Conservation (phyloP, 805 yeast genomes). For the Candida broadrunensis region DNA sequence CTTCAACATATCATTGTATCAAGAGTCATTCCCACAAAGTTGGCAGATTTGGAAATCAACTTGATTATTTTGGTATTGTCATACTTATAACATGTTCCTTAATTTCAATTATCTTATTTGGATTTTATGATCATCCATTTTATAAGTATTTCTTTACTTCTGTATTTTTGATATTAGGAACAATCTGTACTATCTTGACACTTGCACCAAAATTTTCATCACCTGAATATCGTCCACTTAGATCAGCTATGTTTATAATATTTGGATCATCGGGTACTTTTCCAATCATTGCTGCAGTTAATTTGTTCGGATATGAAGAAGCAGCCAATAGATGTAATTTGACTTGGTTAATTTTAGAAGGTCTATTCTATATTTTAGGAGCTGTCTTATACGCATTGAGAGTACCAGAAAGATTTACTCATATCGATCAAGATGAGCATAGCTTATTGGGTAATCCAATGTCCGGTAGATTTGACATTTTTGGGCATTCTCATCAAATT, state of each 20-base stretch:
- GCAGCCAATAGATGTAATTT: conserved; percentile 53
- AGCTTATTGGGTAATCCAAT: conserved; percentile 9
- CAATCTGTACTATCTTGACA: conserved; percentile 60
- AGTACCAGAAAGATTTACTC: conserved; percentile 65
- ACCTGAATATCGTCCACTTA: conserved; percentile 66
- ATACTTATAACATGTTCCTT: conserved; percentile 64
- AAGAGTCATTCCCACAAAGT: conserved; percentile 63
- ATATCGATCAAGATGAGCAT: conserved; percentile 18
- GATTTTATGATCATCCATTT: conserved; percentile 41
- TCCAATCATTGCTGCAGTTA: conserved; percentile 60
- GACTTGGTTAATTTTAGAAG: conserved; percentile 66
- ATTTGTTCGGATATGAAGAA: conserved; percentile 46
- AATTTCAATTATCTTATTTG: conserved; percentile 39
- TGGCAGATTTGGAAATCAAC: conserved; percentile 57
- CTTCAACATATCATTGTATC: conserved; percentile 64
- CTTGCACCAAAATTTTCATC: conserved; percentile 65
- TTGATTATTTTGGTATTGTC: conserved; percentile 76
- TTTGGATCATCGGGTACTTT: conserved; percentile 78
- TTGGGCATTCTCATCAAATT: conserved; percentile 84
- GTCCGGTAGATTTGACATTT: conserved; percentile 50
- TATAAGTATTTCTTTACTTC: conserved; percentile 37
- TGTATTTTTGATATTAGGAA: conserved; percentile 55
- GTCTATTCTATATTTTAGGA: conserved; percentile 70
- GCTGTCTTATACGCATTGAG: conserved; percentile 77
- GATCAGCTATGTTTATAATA: conserved; percentile 74